Conservation (phyloP, 345 rosid species). For the Rhodamnia rubescens region DNA sequence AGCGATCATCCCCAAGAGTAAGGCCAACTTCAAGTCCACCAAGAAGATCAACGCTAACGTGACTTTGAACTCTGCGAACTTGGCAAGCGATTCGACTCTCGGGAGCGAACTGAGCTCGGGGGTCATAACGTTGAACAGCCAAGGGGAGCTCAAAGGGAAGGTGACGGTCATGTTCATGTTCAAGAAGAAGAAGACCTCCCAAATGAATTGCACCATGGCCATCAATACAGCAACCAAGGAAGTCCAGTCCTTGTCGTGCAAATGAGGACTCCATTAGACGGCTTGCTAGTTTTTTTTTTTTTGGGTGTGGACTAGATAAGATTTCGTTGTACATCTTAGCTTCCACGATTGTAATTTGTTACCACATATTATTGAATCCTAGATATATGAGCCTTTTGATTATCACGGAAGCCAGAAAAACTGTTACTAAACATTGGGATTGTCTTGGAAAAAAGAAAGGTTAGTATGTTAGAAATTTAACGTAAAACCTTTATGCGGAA, state of each 20-base stretch:
- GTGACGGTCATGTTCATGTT: neutral
- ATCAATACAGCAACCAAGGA: neutral
- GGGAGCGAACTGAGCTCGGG: neutral
- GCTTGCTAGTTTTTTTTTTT: neutral
- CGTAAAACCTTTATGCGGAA: too few species aligned
- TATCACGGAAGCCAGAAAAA: neutral
- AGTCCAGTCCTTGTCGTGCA: neutral
- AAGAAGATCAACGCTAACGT: neutral
- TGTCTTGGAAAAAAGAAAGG: neutral
- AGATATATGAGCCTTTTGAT: neutral
- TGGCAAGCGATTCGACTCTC: neutral
- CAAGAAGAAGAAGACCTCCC: conserved; percentile 2
- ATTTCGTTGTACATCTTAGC: neutral
- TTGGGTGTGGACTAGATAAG: neutral
- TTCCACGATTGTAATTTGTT: neutral
- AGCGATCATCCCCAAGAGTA: neutral
- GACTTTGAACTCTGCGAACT: neutral
- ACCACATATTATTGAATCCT: neutral
- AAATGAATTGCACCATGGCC: conserved; percentile 2
- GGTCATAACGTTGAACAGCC: neutral
- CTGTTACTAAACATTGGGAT: neutral
- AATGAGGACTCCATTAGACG: neutral
- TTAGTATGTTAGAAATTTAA: too few species aligned
- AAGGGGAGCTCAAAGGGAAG: conserved; percentile 1
- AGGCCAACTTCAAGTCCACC: conserved; percentile 7